Conservation (phyloP, 768 basidiomycete species). For the Suillus cothurnatus region DNA sequence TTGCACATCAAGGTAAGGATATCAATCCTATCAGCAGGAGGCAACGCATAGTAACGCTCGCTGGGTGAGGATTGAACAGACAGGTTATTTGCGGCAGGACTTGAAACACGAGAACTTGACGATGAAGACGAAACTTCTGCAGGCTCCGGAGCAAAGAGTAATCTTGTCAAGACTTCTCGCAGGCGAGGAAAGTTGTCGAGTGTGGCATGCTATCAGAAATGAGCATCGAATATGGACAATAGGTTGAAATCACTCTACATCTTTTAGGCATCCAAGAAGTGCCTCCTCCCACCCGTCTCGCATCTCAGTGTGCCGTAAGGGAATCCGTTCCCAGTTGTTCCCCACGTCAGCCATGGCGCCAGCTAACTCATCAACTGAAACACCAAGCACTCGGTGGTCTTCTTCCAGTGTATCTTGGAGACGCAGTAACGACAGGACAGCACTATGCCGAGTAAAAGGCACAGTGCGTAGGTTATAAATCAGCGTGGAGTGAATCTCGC, state of each 20-base stretch:
- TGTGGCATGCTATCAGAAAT: constrained; percentile 66
- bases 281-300: constrained; percentile 93
- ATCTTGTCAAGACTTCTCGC: constrained; percentile 66
- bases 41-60: constrained; percentile 73
- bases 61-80: constrained; percentile 52
- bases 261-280: constrained; percentile 83
- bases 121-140: constrained; percentile 45
- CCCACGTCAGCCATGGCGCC: constrained; percentile 76
- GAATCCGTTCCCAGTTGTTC: constrained; percentile 85
- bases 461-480: constrained; percentile 90
- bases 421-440: constrained; percentile 63
- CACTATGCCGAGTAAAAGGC: constrained; percentile 73
- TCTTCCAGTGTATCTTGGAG: constrained; percentile 42
- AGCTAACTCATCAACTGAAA: constrained; percentile 63
- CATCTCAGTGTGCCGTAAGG: constrained; percentile 69
- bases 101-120: constrained; percentile 50
- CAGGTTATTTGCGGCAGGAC: constrained; percentile 44
- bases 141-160: constrained; percentile 70
- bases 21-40: constrained; percentile 78
- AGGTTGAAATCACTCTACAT: constrained; percentile 57
- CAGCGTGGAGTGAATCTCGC: constrained; percentile 86
- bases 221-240: constrained; percentile 4
- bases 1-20: constrained; percentile 90
- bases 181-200: constrained; percentile 70
- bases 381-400: constrained; percentile 50